phyloP scores from a whole-genome alignment of 2,329 filamentous ascomycete genomes.

The Cryphonectria carpinicola region DNA sequence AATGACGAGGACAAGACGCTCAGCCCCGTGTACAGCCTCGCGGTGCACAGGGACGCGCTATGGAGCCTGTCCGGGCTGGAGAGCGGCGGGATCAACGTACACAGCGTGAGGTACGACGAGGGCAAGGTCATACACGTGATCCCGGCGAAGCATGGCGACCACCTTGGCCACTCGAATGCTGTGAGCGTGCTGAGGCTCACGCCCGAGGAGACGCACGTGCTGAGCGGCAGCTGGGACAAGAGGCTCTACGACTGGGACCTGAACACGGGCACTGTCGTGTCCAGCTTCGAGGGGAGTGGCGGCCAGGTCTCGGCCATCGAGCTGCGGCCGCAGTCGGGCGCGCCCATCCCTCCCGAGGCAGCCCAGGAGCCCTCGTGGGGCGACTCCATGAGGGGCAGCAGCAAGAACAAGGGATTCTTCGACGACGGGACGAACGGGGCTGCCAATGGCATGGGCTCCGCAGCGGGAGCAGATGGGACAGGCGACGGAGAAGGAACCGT shows the following conservation, averaged over 20 bases:
- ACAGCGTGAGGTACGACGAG: slow-evolving; percentile 92
- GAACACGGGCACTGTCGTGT: slow-evolving; percentile 77
- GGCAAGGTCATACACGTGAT: slow-evolving; percentile 85
- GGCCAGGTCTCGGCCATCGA: slow-evolving; percentile 90
- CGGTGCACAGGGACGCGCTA: slow-evolving; percentile 84
- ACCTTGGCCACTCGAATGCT: slow-evolving; percentile 72
- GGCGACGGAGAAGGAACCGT: slow-evolving; percentile 60
- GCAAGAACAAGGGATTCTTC: slow-evolving; percentile 63
- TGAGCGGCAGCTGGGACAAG: slow-evolving; percentile 98
- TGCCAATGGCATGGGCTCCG: slow-evolving; percentile 34
- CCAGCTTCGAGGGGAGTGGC: slow-evolving; percentile 76
- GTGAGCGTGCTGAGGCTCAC: slow-evolving; percentile 85
- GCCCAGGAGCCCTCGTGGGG: slow-evolving; percentile 60
- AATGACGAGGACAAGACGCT: slow-evolving; percentile 63
- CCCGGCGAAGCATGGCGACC: slow-evolving; percentile 50
- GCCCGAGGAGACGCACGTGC: slow-evolving; percentile 81
- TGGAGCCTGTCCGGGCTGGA: slow-evolving; percentile 93
- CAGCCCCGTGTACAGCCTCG: slow-evolving; percentile 94
- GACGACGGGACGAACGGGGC: slow-evolving; percentile 38
- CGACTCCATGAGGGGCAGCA: slow-evolving; percentile 79
- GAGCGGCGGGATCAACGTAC: slow-evolving; percentile 88
- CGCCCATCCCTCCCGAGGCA: slow-evolving; percentile 76
- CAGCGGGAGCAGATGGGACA: slow-evolving; percentile 40
- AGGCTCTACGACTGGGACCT: slow-evolving; percentile 93
- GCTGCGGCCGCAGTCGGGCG: slow-evolving; percentile 74